A percentile compares a stretch with the other conserved stretches of the same genome.
These are phyloP conservation scores for Thelonectria blattea DNA, from an alignment of 2,329 filamentous ascomycete species.

Conservation along the genomic window DNA sequence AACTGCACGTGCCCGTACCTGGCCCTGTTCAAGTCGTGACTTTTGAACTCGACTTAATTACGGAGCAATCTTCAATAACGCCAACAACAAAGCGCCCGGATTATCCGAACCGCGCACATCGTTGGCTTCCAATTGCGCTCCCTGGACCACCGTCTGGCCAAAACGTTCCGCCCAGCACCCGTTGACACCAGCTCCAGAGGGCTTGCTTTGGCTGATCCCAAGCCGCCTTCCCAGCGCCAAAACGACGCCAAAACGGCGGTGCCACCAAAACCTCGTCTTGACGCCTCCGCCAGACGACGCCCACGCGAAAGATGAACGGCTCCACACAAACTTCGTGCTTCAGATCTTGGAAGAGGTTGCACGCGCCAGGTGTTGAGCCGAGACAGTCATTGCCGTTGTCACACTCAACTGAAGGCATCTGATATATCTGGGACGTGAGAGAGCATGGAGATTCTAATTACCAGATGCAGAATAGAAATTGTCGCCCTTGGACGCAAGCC, in stretches of 20 bases:
- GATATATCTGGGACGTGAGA: neutral
- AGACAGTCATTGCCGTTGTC: neutral
- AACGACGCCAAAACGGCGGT: neutral
- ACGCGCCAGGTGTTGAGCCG: conserved; percentile 1
- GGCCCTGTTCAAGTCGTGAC: neutral
- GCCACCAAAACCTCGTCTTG: neutral
- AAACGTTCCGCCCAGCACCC: neutral
- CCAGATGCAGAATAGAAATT: neutral
- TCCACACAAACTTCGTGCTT: conserved; percentile 1
- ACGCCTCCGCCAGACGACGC: neutral
- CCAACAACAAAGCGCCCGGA: neutral
- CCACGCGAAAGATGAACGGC: neutral
- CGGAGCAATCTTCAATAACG: neutral
- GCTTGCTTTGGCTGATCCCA: neutral
- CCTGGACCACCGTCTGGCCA: conserved; percentile 5
- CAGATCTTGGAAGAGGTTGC: neutral
- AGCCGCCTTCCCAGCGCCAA: neutral
- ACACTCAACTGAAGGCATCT: neutral
- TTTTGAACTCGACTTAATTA: neutral
- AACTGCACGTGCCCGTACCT: neutral
- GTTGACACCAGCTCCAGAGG: conserved; percentile 3
- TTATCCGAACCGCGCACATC: neutral
- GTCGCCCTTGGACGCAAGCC: no score
- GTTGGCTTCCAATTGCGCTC: neutral
- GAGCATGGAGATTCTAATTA: neutral